These are phyloP conservation scores for Fraxinus latifolia DNA, from an alignment of 305 asterid species.

Conservation along the genomic window DNA sequence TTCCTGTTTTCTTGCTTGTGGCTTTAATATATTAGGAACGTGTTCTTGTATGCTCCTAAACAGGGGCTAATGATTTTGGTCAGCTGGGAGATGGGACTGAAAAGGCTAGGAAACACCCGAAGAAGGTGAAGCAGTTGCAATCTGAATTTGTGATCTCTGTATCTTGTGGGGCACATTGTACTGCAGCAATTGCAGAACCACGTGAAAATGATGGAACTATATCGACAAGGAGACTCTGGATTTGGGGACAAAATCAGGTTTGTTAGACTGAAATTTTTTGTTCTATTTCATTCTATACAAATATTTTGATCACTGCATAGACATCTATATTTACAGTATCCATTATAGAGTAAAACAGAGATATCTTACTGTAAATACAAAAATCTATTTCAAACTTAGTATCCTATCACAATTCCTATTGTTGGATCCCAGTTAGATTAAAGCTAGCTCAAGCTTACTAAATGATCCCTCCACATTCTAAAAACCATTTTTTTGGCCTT, in stretches of 20 bases:
- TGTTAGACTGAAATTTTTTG: not conserved
- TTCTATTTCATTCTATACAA: not conserved
- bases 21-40: not conserved
- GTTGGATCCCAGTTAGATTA: not conserved
- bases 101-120: conserved; percentile 63
- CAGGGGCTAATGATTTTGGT: conserved; percentile 96
- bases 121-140: conserved; percentile 66
- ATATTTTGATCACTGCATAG: not conserved
- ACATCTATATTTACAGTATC: not conserved
- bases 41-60: conserved; percentile 8
- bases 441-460: not conserved
- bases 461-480: not conserved
- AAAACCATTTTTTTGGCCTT: not conserved
- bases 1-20: not conserved
- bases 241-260: conserved; percentile 99
- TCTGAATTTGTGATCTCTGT: conserved; percentile 77
- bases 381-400: not conserved
- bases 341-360: not conserved
- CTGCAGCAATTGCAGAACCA: conserved; percentile 88
- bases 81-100: conserved; percentile 98
- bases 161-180: conserved; percentile 95
- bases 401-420: not conserved
- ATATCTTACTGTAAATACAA: not conserved
- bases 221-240: conserved; percentile 80
- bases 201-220: conserved; percentile 76